Evolutionary conservation across 768 basidiomycete species (phyloP), one percentile per base, ranked within the genome.

Genomic region (Serendipita sp.): DNA sequence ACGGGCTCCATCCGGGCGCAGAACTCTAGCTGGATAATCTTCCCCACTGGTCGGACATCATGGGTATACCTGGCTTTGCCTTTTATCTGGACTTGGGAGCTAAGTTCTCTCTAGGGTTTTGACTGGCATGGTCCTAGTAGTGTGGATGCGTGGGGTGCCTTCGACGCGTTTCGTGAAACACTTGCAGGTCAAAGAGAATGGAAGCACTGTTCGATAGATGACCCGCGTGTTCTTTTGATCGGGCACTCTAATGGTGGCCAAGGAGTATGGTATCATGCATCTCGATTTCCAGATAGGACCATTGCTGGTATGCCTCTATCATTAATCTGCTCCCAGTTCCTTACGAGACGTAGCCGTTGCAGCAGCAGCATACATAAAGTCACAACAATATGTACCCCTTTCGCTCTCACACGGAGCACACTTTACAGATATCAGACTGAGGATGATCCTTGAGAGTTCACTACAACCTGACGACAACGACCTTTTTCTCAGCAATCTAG

Each of bases 161-260:
- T 91, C 3, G 79, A 80, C 31, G 82, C 85, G 2, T 74, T 93
- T 40, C 70, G 72, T 2, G 43, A 34, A 2, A 79, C 89, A 44
- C 69, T 87, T 3, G 67, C 73, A 4, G 62, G 63, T 2, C 71
- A 71, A 15, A 60, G 68, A 27, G 60, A 74, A 44, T 81, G 80
- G 81, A 68, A 72, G 63, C 44, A 69, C 15, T 81, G 80, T 16
- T 76, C 81, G 46, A 66, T 69, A 36, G 13, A 68, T 0, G 67
- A 75, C 33, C 76, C 78, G 2, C 76, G 75, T 33, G 80, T 83
- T 6, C 74, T 86, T n/a, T 69, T 92, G n/a, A 75, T 92, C 37
- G 92, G 93, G 0, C 92, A 96, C 71, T 94, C 91, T 2, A 96
- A 96, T 71, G 92, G 92, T 33, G 92, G 91, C 11, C 93, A 94